Evolutionary conservation across 495 filamentous ascomycete species (phyloP).

Genomic region (Neurospora sp.): DNA sequence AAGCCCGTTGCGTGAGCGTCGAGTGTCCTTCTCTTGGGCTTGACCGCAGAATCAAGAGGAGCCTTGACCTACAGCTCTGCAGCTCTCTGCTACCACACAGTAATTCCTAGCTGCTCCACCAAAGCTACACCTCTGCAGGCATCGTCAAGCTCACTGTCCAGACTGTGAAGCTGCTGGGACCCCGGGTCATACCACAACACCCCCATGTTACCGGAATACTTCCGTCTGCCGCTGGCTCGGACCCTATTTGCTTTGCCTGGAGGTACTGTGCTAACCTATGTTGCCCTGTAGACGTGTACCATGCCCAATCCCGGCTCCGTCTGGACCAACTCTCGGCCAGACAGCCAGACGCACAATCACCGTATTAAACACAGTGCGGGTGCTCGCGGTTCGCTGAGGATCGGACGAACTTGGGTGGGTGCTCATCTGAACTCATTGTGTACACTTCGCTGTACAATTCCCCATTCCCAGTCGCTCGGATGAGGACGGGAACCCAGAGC

Average conservation of each 20-base stretch:
- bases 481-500: background rate
- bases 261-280: background rate
- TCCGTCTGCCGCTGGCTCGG: background rate
- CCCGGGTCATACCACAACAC: background rate
- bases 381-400: background rate
- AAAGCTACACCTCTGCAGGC: background rate
- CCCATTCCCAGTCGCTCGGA: background rate
- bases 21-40: background rate
- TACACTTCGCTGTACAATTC: background rate
- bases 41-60: background rate
- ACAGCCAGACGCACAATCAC: background rate
- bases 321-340: background rate
- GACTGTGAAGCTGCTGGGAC: background rate
- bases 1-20: background rate
- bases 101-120: background rate
- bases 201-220: background rate
- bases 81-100: background rate
- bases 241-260: background rate
- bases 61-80: background rate
- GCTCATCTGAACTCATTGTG: background rate
- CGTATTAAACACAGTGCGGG: background rate
- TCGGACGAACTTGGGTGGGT: background rate
- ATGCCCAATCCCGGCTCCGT: background rate
- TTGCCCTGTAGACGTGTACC: background rate
- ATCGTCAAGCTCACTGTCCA: background rate